A percentile compares a stretch with the other conserved stretches of the same genome.
phyloP scores from a whole-genome alignment of 192 early-diverging fungal genomes.

The Gonapodya sp. region DNA sequence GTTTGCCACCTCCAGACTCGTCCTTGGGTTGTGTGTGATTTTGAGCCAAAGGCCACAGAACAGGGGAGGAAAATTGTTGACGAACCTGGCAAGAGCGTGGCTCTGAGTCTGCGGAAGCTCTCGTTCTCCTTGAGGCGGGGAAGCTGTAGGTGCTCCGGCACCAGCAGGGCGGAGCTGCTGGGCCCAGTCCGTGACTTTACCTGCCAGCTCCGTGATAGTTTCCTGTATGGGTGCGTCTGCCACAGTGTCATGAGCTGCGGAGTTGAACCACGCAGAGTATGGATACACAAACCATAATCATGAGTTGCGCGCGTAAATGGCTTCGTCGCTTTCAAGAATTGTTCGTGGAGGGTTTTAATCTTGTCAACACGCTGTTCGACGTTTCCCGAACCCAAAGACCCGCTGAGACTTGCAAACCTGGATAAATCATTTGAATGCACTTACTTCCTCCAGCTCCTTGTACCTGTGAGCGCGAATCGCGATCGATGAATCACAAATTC shows the following conservation, averaged over 20 bases:
- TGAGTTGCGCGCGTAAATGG: conserved; percentile 65
- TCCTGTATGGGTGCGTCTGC: neutral
- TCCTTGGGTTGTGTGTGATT: conserved; percentile 63
- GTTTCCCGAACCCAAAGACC: no score
- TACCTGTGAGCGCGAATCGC: conserved; percentile 31
- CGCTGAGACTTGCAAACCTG: conserved; percentile 17
- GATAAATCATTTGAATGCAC: neutral
- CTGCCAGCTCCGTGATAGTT: neutral
- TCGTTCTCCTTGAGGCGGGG: conserved; percentile 22
- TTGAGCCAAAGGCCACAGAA: conserved; percentile 52
- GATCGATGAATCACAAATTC: neutral
- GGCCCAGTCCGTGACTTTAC: conserved; percentile 47
- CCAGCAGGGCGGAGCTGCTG: conserved; percentile 29
- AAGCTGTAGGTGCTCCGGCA: conserved; percentile 15
- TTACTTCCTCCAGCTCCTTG: conserved; percentile 77
- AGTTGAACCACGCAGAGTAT: conserved; percentile 19
- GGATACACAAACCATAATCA: conserved; percentile 64
- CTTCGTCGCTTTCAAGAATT: conserved; percentile 63
- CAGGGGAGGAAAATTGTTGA: neutral
- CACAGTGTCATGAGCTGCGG: neutral
- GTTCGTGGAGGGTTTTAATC: conserved; percentile 54
- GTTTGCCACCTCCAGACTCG: conserved; percentile 43
- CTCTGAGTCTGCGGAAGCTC: conserved; percentile 45
- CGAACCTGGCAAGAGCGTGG: conserved; percentile 63
- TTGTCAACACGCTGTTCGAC: conserved; percentile 62